Base-by-base conservation (phyloP, 2,329 filamentous ascomycete species). In the Fusarium mundagurra region DNA sequence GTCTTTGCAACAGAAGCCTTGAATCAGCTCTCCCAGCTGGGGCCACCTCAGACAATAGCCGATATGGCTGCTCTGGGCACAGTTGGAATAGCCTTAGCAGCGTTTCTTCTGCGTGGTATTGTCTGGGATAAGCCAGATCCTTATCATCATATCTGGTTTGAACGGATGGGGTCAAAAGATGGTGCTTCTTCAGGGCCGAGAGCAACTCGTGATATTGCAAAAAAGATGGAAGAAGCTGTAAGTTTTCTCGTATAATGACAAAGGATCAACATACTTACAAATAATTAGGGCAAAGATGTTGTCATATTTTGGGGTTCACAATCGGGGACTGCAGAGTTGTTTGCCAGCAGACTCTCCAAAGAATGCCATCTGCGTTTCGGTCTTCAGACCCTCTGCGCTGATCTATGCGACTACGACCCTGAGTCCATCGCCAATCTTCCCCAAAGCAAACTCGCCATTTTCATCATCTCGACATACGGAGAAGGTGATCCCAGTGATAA, bases 241-340 rank as follows among this genome's bases (percentile, higher is more conserved):
- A 66, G 79, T 67, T 29, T 12, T 11, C 18, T 36, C n/a, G 6
- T 8, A 34, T 11, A 5, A 22, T 17, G 9, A 22, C 13, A 36
- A 36, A 53, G n/a, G 8, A 11, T 20, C 2, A 5, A 17, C 27
- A 22, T 18, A 36, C 50, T 53, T 2, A 53, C 33, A 53, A 5
- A 16, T 4, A 3, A 9, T 38, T 6, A 53, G 76, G 65, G 67
- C 13, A 97, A 97, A 86, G 97, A 98, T 84, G 96, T 94, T 82
- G 92, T 98, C 72, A 92, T 98, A 77, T 97, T 98, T 87, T 98
- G 96, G 82, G 95, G 95, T 70, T 98, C 95, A 29, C 95, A 98
- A 85, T 98, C 95, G n/a, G 95, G 95, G 77, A 98, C 94, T 22
- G 95, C 95, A 36, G 95, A 98, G 84, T 94, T 96, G 82, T 97